Conservation (phyloP, 306 rosid genomes). For the Vigna nakashimae region DNA sequence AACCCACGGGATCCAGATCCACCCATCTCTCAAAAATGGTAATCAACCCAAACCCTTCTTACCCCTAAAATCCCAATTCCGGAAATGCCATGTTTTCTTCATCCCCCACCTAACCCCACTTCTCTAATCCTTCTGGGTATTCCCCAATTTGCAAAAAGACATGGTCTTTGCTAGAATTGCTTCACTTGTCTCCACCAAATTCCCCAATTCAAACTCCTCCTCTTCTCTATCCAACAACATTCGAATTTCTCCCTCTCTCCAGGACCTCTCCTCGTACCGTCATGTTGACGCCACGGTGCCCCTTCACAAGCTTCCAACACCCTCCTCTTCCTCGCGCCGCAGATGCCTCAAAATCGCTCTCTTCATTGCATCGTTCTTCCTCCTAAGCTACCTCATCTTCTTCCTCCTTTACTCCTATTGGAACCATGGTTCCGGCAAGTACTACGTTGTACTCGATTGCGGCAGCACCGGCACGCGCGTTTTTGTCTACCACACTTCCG, state of each 20-base stretch:
- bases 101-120: conserved; percentile 12
- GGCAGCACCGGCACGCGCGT: conserved; percentile 95
- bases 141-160: conserved; percentile 3
- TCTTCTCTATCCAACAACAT: conserved; percentile 47
- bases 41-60: neutral
- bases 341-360: conserved; percentile 64
- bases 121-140: conserved; percentile 26
- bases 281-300: conserved; percentile 44
- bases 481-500: conserved; percentile 74
- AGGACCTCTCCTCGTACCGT: conserved; percentile 73
- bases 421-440: conserved; percentile 68
- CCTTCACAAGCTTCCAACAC: neutral
- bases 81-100: conserved; percentile 45
- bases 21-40: neutral
- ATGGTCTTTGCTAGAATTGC: conserved; percentile 70
- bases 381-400: conserved; percentile 61
- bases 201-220: conserved; percentile 22
- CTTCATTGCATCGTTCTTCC: conserved; percentile 55
- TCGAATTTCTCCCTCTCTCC: conserved; percentile 80
- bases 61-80: conserved; percentile 9
- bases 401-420: conserved; percentile 67
- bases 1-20: neutral
- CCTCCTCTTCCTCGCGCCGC: conserved; percentile 38
- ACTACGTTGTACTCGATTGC: conserved; percentile 84
- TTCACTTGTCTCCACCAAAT: conserved; percentile 53